These are phyloP conservation scores for Talaromyces sp. DNA, from an alignment of 2,329 filamentous ascomycete genomes.

Conservation along the genomic window DNA sequence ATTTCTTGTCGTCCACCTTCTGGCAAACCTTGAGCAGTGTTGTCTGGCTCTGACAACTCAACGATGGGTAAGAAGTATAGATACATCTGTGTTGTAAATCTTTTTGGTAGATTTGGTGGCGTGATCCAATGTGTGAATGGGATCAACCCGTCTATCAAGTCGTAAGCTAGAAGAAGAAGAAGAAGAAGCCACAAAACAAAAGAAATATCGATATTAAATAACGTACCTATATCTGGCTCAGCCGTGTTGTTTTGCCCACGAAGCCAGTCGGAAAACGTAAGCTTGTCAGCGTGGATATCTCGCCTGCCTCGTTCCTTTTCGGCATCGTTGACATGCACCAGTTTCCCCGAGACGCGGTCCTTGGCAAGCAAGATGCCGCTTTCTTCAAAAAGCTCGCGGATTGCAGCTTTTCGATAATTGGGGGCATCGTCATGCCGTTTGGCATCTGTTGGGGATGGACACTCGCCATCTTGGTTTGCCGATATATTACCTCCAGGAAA, in stretches of 20 bases:
- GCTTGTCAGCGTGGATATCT: slow-evolving; percentile 61
- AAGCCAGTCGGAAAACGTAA: slow-evolving; percentile 66
- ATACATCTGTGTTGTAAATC: slow-evolving; percentile 97
- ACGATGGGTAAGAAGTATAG: slow-evolving; percentile 74
- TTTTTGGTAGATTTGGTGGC: slow-evolving; percentile 62
- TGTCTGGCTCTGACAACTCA: slow-evolving; percentile 22
- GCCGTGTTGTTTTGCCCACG: slow-evolving; percentile 31
- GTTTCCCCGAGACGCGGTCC: slow-evolving; percentile 32
- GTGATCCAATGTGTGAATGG: slow-evolving; percentile 94
- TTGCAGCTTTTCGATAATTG: slow-evolving; percentile 74
- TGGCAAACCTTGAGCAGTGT: slow-evolving; percentile 24
- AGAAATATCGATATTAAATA: neutral
- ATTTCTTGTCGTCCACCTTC: slow-evolving; percentile 52
- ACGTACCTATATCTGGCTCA: slow-evolving; percentile 54
- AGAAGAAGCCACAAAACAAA: neutral
- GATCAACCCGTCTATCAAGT: slow-evolving; percentile 54
- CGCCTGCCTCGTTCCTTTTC: slow-evolving; percentile 63
- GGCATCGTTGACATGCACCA: slow-evolving; percentile 58
- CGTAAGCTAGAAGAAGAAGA: neutral
- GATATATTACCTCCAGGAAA: slow-evolving; percentile 84
- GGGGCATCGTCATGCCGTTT: slow-evolving; percentile 65
- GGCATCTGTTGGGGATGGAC: slow-evolving; percentile 44
- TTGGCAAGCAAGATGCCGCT: slow-evolving; percentile 77
- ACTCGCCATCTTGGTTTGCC: slow-evolving; percentile 65
- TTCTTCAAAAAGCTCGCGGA: slow-evolving; percentile 93